phyloP scores from a whole-genome alignment of 768 basidiomycete genomes.

The Termitomyces titanicus region DNA sequence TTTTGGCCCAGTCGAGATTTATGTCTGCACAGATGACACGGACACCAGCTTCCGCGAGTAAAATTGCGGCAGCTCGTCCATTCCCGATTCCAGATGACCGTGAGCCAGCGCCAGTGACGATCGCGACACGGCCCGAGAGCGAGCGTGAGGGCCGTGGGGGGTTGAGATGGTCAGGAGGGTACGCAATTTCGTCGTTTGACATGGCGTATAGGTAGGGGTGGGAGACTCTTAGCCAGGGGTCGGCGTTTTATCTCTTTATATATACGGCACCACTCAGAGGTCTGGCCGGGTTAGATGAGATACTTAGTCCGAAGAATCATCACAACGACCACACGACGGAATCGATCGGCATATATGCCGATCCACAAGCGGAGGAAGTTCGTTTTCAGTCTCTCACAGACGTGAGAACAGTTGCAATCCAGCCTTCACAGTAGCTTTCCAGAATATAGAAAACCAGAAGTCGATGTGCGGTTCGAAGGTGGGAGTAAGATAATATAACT shows the following conservation, averaged over 20 bases:
- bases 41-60: conserved; percentile 39
- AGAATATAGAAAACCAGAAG: too few species aligned
- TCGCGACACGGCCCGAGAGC: conserved; percentile 31
- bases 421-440: too few species aligned
- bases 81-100: conserved; percentile 37
- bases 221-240: neutral
- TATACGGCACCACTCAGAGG: neutral
- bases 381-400: too few species aligned
- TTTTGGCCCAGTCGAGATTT: conserved; percentile 32
- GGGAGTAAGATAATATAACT: too few species aligned
- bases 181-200: conserved; percentile 2
- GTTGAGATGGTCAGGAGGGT: conserved; percentile 16
- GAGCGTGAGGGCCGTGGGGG: conserved; percentile 32
- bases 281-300: too few species aligned
- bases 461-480: too few species aligned
- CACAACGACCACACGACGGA: too few species aligned
- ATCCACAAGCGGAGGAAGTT: too few species aligned
- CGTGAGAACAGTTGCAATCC: too few species aligned
- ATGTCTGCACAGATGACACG: conserved; percentile 33
- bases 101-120: conserved; percentile 41
- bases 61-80: conserved; percentile 37
- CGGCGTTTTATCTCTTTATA: neutral
- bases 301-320: too few species aligned
- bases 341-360: too few species aligned
- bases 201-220: neutral